phyloP scores from a whole-genome alignment of 768 basidiomycete genomes.

The Austroboletus eburneus region DNA sequence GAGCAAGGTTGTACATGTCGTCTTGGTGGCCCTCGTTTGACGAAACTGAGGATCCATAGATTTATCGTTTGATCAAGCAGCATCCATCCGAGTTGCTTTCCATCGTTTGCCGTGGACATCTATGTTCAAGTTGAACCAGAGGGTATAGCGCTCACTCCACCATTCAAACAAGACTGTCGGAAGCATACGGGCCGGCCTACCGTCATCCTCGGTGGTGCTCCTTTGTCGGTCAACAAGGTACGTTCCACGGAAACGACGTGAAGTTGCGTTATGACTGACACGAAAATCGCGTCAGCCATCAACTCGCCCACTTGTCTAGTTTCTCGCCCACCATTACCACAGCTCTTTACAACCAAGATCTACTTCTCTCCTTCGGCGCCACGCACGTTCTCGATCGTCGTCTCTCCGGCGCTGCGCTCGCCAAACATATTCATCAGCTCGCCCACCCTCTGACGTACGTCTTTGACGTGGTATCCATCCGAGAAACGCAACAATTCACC shows the following conservation, averaged over 20 bases:
- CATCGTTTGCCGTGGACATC: slow-evolving; percentile 32
- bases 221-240: slow-evolving; percentile 36
- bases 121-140: slow-evolving; percentile 23
- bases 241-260: not conserved
- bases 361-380: slow-evolving; percentile 34
- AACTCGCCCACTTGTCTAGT: slow-evolving; percentile 29
- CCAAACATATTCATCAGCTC: slow-evolving; percentile 2
- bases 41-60: slow-evolving; percentile 11
- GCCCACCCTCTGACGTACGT: slow-evolving; percentile 3
- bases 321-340: slow-evolving; percentile 38
- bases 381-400: slow-evolving; percentile 33
- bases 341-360: slow-evolving; percentile 25
- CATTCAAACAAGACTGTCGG: slow-evolving; percentile 24
- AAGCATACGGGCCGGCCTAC: slow-evolving; percentile 30
- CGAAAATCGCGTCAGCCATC: slow-evolving; percentile 27
- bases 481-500: slow-evolving; percentile 31
- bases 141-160: slow-evolving; percentile 26
- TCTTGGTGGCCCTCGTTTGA: not conserved
- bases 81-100: slow-evolving; percentile 33
- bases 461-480: slow-evolving; percentile 29
- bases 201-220: slow-evolving; percentile 36
- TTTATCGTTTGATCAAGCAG: slow-evolving; percentile 36
- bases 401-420: slow-evolving; percentile 12
- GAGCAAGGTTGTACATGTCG: slow-evolving; percentile 5
- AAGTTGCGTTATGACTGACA: no score